Evolutionary conservation across 2,329 filamentous ascomycete genomes (phyloP).

Genomic region (Fonsecaea monophora): DNA sequence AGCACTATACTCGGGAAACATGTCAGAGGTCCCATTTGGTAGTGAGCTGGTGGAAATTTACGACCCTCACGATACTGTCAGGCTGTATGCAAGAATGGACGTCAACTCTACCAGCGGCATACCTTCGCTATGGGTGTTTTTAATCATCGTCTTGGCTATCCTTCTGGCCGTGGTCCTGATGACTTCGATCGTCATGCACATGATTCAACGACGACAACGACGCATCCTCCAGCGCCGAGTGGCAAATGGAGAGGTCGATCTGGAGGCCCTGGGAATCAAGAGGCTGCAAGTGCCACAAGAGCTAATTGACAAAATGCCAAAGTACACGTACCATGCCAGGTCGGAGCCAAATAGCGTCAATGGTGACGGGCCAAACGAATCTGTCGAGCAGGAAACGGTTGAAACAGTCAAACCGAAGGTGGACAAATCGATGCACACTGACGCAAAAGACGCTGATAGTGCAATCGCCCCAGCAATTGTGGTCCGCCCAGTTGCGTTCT

Average conservation of each 20-base stretch:
- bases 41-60: constrained; percentile 47
- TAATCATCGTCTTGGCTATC: constrained; percentile 72
- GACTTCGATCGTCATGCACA: constrained; percentile 76
- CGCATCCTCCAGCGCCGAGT: constrained; percentile 73
- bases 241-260: constrained; percentile 77
- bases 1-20: constrained; percentile 76
- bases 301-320: constrained; percentile 74
- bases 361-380: constrained; percentile 7
- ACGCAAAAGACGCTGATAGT: constrained; percentile 5
- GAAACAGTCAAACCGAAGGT: neutral
- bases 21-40: constrained; percentile 54
- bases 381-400: constrained; percentile 5
- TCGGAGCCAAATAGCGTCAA: constrained; percentile 19
- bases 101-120: constrained; percentile 61
- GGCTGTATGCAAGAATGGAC: constrained; percentile 52
- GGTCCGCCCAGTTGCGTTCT: constrained; percentile 54
- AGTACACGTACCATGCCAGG: constrained; percentile 71
- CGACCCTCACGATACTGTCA: constrained; percentile 53
- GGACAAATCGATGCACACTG: neutral
- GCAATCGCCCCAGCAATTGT: constrained; percentile 11
- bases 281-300: constrained; percentile 76
- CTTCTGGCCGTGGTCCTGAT: constrained; percentile 70
- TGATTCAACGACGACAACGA: constrained; percentile 75
- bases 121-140: constrained; percentile 82
- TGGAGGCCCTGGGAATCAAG: constrained; percentile 86